phyloP scores from a whole-genome alignment of 208 protist species.

The Wallacemonas sp. region DNA sequence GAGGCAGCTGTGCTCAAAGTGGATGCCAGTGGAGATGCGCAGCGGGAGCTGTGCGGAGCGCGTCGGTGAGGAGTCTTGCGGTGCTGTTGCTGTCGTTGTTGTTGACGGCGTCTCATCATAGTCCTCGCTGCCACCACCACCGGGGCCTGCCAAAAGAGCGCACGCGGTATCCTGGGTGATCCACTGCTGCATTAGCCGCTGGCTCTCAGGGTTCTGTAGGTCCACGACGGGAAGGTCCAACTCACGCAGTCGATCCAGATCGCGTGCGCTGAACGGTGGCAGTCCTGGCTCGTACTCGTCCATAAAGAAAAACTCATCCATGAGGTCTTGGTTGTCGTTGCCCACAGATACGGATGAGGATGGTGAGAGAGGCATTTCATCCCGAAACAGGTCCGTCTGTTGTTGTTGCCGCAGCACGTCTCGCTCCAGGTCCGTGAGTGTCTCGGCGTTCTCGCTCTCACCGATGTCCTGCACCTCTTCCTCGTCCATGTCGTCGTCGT shows the following conservation, averaged over 20 bases:
- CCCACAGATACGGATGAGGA: background rate
- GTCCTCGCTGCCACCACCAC: too few species aligned
- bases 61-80: too few species aligned
- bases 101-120: too few species aligned
- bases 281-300: constrained; percentile 7
- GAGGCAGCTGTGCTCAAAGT: constrained; percentile 72
- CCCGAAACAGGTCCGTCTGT: background rate
- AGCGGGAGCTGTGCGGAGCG: too few species aligned
- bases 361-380: background rate
- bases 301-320: constrained; percentile 11
- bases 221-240: too few species aligned
- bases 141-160: too few species aligned
- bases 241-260: background rate
- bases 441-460: constrained; percentile 19
- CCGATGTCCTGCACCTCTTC: background rate
- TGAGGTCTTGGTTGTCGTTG: background rate
- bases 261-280: background rate
- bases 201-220: background rate
- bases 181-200: constrained; percentile 5
- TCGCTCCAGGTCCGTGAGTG: too few species aligned
- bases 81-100: too few species aligned
- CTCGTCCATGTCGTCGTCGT: background rate
- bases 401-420: background rate
- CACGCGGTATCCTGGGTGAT: background rate
- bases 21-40: constrained; percentile 25